A percentile compares a stretch with the other conserved stretches of the same genome.
Conservation (phyloP, 371 early-diverging fungal genomes). For the Mortierella sp. region DNA sequence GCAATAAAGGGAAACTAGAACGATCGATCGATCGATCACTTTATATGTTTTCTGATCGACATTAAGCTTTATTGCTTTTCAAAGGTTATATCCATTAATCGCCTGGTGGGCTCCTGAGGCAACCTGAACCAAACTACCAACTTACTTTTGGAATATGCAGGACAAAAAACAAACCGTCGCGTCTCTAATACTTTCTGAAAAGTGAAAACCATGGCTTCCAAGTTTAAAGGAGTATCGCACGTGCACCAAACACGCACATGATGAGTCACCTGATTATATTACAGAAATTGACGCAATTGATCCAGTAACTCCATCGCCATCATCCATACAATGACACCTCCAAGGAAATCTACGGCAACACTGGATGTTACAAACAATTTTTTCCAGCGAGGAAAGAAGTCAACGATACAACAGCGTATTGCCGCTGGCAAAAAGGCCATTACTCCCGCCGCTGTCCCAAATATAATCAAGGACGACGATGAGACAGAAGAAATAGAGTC, state of each 20-base stretch:
- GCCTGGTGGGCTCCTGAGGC: no score
- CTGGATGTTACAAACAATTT: slow-evolving; percentile 14
- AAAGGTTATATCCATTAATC: no score
- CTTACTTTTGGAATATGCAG: no score
- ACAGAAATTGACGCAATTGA: not conserved
- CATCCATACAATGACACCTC: slow-evolving; percentile 21
- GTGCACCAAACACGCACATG: no score
- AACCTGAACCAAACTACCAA: no score
- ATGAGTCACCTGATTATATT: not conserved
- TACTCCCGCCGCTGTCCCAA: not conserved
- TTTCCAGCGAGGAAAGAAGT: slow-evolving; percentile 47
- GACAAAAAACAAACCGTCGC: no score
- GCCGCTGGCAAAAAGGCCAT: slow-evolving; percentile 29
- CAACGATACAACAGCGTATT: slow-evolving; percentile 27
- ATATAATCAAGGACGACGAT: slow-evolving; percentile 11
- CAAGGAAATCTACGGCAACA: slow-evolving; percentile 19
- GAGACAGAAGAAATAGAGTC: slow-evolving; percentile 4
- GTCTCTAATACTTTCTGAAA: no score
- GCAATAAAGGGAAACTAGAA: not conserved
- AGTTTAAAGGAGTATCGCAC: no score
- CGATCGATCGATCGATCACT: slow-evolving; percentile 29
- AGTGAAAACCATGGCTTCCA: no score
- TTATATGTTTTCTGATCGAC: not conserved
- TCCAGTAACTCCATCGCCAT: not conserved
- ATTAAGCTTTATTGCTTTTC: no score